A percentile compares a stretch with the other conserved stretches of the same genome.
Conservation (phyloP, 2,329 filamentous ascomycete genomes). For the Colletotrichum eleusines region DNA sequence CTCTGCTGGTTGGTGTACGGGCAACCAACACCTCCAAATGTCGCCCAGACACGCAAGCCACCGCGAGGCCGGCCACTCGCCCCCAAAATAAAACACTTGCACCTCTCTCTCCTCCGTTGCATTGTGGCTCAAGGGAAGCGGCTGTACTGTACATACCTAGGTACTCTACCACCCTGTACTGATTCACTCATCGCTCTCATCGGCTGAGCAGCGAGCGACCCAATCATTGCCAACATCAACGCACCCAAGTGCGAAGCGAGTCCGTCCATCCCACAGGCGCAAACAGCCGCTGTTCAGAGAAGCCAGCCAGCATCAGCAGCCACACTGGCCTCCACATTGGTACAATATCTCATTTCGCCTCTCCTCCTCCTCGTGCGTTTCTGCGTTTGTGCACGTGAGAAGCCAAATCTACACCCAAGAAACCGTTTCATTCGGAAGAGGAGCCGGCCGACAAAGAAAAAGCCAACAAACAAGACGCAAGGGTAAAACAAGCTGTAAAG, state of each 20-base stretch:
- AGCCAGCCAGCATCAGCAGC: not conserved
- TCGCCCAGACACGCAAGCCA: too few relatives aligned
- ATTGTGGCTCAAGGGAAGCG: slow-evolving; percentile 20
- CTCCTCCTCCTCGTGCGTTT: too few relatives aligned
- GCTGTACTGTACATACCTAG: slow-evolving; percentile 19
- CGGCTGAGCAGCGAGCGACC: slow-evolving; percentile 35
- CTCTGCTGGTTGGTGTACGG: slow-evolving; percentile 6
- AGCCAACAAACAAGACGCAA: slow-evolving; percentile 2
- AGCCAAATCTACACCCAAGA: slow-evolving; percentile 29
- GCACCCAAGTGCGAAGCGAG: slow-evolving; percentile 30
- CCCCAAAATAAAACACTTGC: not conserved
- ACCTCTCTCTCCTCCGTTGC: not conserved
- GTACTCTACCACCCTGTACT: not conserved
- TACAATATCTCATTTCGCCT: slow-evolving; percentile 10
- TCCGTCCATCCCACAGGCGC: slow-evolving; percentile 22
- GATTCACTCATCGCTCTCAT: slow-evolving; percentile 26
- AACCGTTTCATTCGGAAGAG: not conserved
- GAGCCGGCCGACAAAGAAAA: not conserved
- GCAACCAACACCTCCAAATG: slow-evolving; percentile 5
- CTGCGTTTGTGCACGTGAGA: slow-evolving; percentile 10
- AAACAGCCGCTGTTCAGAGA: slow-evolving; percentile 18
- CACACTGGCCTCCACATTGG: not conserved
- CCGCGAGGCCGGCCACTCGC: not conserved
- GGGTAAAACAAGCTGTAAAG: slow-evolving; percentile 9
- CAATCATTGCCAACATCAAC: slow-evolving; percentile 29